Evolutionary conservation across 805 yeast genomes (phyloP), one percentile per base, ranked within the genome.

Genomic region (Saccharomyces paradoxus): DNA sequence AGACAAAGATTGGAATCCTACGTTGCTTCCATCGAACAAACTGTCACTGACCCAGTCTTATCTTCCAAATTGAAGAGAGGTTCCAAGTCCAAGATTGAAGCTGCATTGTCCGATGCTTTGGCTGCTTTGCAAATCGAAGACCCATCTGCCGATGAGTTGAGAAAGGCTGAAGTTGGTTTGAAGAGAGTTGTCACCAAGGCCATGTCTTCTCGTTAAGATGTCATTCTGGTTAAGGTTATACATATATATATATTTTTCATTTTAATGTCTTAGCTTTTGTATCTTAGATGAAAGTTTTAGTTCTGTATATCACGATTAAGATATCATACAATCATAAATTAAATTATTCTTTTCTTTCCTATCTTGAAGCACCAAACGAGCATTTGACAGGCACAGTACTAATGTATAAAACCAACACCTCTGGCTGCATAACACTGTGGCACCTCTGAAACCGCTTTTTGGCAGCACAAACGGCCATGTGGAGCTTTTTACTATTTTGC

Each of bases 161-260:
- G 98, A 87, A 94, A 89, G 87, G 98, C 99, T 74, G 98, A 94
- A 84, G 89, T 94, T 77, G 86, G 90, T 77, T 88, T 94, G 77
- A 94, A 94, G 90, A 89, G 99, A 80, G 97, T 92, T 74, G 97
- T 92, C 77, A 92, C 97, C 83, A 92, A 90, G 84, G 97, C 97
- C 77, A 88, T 91, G 90, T 87, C 97, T 70, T 83, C 97, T 77
- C 97, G 97, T 84, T 87, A 86, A 84, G 78, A 58, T 54, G 56
- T 50, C 54, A 41, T 50, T 37, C 44, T 37, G 44, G 56, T 57
- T 57, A 56, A 55, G 60, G 56, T 55, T 53, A 49, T 54, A 53
- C 41, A 44, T 10, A 13, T 37, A 37, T 37, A 37, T 37, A 37
- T 37, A 37, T 37, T 37, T 37, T 8, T 37, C 44, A 37, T 37